Evolutionary conservation across 805 yeast species (phyloP), one percentile per base, ranked within the genome.

Genomic region (Candida vartiovaarae): DNA sequence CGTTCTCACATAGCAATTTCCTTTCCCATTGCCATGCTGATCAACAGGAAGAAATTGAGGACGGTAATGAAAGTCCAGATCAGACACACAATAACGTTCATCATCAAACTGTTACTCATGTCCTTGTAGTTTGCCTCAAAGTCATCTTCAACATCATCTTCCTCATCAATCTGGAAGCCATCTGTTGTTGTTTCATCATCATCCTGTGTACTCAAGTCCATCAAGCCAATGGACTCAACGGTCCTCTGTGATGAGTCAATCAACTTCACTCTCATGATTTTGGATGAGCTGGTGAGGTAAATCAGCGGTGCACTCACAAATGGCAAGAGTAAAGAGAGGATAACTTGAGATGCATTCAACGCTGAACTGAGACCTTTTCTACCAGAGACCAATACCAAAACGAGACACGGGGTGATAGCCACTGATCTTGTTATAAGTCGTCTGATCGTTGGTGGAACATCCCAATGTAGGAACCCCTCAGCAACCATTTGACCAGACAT

Each of bases 401-500:
- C 63, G 32, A 89, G 67, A 67, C 97, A 89, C 3, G 96, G 97
- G 1, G 83, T 75, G 33, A 89, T 84, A 3, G 97, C 95, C 24
- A 89, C 74, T 3, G 81, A 80, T 59, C 97, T 72, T 0, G 96
- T 89, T 26, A 87, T 72, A 25, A 89, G 72, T 47, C 97, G 72
- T 55, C 95, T 74, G 8, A 84, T 64, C 41, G 86, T 86, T 5
- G 96, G 96, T 11, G 88, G 78, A 41, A 89, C 71, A 7, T 83
- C 69, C 86, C 95, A 85, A 51, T 76, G 74, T 36, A 86, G 70
- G 56, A 88, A 90, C 2, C 97, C 97, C 63, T 89, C 97, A 59
- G 87, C 81, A 8, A 89, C 93, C 87, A 88, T 87, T 62, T 89
- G 97, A 15, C 96, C 95, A 7, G 96, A 89, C 49, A 89, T 70